Conservation (phyloP, 2,329 filamentous ascomycete species). For the Ceratocystis ficicola region DNA sequence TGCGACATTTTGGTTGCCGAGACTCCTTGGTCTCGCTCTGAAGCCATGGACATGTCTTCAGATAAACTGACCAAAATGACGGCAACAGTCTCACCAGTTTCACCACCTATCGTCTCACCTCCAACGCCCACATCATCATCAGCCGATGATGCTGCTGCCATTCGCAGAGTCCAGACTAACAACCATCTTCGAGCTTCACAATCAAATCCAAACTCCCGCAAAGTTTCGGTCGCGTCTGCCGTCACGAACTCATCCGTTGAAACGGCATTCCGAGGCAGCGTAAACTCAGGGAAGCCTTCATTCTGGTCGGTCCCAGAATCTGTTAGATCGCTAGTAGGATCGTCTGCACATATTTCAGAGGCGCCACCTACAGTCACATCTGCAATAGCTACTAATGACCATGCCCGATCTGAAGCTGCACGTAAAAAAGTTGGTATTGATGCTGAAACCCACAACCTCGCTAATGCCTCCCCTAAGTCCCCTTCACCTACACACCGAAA, state of each 20-base stretch:
- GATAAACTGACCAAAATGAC: neutral
- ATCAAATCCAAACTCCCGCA: neutral
- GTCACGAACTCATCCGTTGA: slow-evolving; percentile 7
- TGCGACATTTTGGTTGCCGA: neutral
- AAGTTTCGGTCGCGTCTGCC: slow-evolving; percentile 8
- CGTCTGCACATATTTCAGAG: slow-evolving; percentile 20
- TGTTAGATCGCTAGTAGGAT: slow-evolving; percentile 15
- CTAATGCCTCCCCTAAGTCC: neutral
- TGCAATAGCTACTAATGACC: neutral
- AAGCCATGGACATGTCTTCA: neutral
- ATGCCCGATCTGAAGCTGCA: neutral
- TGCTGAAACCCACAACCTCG: neutral
- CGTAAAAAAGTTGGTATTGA: neutral
- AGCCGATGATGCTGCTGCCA: neutral
- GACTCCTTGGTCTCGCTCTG: neutral
- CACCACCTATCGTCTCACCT: slow-evolving; percentile 9
- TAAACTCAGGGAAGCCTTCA: slow-evolving; percentile 20
- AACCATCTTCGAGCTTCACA: slow-evolving; percentile 7
- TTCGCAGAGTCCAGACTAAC: slow-evolving; percentile 15
- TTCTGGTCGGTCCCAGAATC: slow-evolving; percentile 19
- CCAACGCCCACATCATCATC: slow-evolving; percentile 9
- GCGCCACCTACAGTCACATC: neutral
- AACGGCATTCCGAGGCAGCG: slow-evolving; percentile 17
- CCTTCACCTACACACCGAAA: neutral
- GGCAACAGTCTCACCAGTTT: neutral